Percentiles rank a stretch among this genome's conserved stretches.
Evolutionary conservation across 2,329 filamentous ascomycete species (phyloP).

Genomic region (Esteya vermicola): DNA sequence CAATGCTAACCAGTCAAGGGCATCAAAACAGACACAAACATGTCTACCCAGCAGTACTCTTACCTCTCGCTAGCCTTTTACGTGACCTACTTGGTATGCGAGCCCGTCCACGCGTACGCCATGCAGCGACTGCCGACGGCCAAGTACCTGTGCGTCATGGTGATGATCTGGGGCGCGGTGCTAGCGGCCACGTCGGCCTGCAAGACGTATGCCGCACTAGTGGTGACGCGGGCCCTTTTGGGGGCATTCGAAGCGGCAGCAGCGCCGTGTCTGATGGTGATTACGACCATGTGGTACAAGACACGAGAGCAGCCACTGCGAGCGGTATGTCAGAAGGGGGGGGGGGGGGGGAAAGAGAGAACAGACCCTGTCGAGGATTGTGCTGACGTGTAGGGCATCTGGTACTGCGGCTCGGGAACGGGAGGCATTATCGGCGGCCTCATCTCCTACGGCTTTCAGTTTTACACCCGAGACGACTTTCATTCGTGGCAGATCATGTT

Average conservation of each 20-base stretch:
- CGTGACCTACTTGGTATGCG: slow-evolving; percentile 37
- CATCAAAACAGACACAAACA: slow-evolving; percentile 25
- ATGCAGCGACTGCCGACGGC: slow-evolving; percentile 48
- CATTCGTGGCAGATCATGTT: slow-evolving; percentile 51
- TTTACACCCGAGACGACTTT: slow-evolving; percentile 25
- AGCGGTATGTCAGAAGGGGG: too few species aligned
- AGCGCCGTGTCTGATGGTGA: slow-evolving; percentile 52
- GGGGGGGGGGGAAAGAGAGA: too few species aligned
- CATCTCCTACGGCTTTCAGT: slow-evolving; percentile 23
- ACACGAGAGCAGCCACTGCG: slow-evolving; percentile 51
- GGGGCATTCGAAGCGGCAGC: slow-evolving; percentile 56
- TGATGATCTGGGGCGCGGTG: slow-evolving; percentile 45
- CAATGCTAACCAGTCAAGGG: background rate
- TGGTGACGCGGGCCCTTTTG: too few species aligned
- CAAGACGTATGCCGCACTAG: too few species aligned
- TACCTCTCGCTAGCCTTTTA: slow-evolving; percentile 39
- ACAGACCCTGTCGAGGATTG: too few species aligned
- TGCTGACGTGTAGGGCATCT: too few species aligned
- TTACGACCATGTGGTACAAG: slow-evolving; percentile 62
- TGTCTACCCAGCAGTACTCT: slow-evolving; percentile 29
- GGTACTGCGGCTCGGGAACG: slow-evolving; percentile 45
- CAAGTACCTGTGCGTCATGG: slow-evolving; percentile 51
- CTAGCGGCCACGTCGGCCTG: slow-evolving; percentile 50
- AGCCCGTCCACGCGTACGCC: too few species aligned
- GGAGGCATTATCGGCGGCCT: slow-evolving; percentile 25